Base-by-base conservation (phyloP, 306 rosid genomes). In the Acacia confusa region DNA sequence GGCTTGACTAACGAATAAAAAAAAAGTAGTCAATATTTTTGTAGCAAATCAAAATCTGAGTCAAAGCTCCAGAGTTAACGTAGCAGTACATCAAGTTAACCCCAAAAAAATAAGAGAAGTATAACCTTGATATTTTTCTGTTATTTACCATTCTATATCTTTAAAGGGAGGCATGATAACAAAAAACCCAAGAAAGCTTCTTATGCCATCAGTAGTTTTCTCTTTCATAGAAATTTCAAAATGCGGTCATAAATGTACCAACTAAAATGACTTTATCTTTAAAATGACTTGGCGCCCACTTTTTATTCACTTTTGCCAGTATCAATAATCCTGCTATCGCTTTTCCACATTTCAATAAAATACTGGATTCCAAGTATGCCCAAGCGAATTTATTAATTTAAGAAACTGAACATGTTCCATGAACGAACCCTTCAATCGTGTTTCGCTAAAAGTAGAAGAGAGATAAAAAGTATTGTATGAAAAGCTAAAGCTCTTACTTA, bases 361-460 rank as follows among this genome's bases (percentile, higher is more conserved):
- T 63, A 27, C 40, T 63, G 36, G 40, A 15, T 63, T 30, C 10
- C 40, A 76, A 71, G 30, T 71, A 83, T 76, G 82, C 74, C 57
- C 28, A 48, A 70, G 30, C 7, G 22, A 68, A 82, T 30, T 41
- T 40, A 43, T 17, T 70, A 27, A 22, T 72, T 72, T 40, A 72
- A 77, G 52, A 60, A 44, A 67, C 67, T 24, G 55, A 68, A 75
- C 20, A 76, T 10, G n/a, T 53, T 47, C 69, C 25, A 28, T 50
- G 76, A 80, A 86, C 74, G 80, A 72, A 38, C 19, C 72, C 48
- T 68, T 36, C 15, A 67, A 20, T 36, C 24, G 27, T 19, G 68
- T 77, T 55, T 68, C 79, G 60, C 47, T 70, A 72, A 72, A 80
- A 20, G 81, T 66, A 53, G 66, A 80, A 58, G 72, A 41, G 81